These are phyloP conservation scores for Aureobasidium sp. DNA, from an alignment of 2,329 filamentous ascomycete species.

Conservation along the genomic window DNA sequence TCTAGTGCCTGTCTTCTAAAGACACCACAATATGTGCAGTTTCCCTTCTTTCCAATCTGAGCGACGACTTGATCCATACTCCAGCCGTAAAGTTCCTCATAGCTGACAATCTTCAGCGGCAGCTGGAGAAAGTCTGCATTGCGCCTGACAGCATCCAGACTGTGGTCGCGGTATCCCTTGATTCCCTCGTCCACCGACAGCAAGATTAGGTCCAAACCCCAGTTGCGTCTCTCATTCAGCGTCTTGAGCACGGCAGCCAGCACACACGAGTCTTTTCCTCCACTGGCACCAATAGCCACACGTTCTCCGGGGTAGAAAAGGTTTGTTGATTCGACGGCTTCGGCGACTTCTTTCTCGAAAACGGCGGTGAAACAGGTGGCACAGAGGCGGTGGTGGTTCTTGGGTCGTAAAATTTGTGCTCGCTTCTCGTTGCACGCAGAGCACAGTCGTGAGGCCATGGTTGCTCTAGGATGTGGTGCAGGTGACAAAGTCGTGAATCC, in stretches of 20 bases:
- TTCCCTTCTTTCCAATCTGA: slow-evolving; percentile 93
- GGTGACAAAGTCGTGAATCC: not conserved
- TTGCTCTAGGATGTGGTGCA: not conserved
- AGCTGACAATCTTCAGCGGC: slow-evolving; percentile 85
- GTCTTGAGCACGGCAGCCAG: slow-evolving; percentile 92
- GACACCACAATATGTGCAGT: slow-evolving; percentile 98
- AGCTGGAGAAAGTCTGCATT: slow-evolving; percentile 89
- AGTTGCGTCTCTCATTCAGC: slow-evolving; percentile 80
- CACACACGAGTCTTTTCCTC: slow-evolving; percentile 95
- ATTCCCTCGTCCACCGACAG: slow-evolving; percentile 96
- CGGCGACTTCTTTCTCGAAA: slow-evolving; percentile 90
- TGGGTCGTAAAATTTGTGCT: slow-evolving; percentile 86
- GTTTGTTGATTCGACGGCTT: slow-evolving; percentile 75
- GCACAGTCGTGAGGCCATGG: slow-evolving; percentile 73
- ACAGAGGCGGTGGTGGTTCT: slow-evolving; percentile 92
- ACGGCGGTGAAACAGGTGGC: slow-evolving; percentile 76
- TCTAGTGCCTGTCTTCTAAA: slow-evolving; percentile 92
- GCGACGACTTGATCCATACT: slow-evolving; percentile 99
- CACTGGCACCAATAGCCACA: slow-evolving; percentile 90
- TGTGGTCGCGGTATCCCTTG: slow-evolving; percentile 93
- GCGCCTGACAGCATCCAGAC: slow-evolving; percentile 89
- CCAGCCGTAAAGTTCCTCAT: slow-evolving; percentile 93
- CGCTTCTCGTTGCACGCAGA: slow-evolving; percentile 67
- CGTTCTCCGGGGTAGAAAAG: slow-evolving; percentile 79
- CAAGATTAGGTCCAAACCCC: slow-evolving; percentile 77